A percentile compares a stretch with the other conserved stretches of the same genome.
Evolutionary conservation across 2,329 filamentous ascomycete genomes (phyloP).

Genomic region (Fusarium torulosum): DNA sequence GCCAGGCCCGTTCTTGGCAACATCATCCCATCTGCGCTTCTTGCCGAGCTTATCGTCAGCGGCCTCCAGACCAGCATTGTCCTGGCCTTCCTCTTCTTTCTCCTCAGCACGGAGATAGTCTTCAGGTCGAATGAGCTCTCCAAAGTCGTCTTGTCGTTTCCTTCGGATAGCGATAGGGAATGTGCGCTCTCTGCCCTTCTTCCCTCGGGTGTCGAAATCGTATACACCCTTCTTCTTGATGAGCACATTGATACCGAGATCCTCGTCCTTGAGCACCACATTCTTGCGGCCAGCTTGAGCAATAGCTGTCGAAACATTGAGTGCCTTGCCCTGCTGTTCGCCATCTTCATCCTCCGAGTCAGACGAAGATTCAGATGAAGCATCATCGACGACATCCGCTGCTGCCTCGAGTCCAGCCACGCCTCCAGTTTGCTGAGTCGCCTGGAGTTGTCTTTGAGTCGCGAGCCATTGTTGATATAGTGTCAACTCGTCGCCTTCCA

Average conservation of each 20-base stretch:
- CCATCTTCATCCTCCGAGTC: conserved; percentile 90
- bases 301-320: conserved; percentile 89
- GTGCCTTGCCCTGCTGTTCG: conserved; percentile 89
- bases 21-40: conserved; percentile 94
- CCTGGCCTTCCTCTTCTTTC: conserved; percentile 79
- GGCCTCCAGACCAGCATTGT: conserved; percentile 55
- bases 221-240: conserved; percentile 90
- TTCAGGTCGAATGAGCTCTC: conserved; percentile 91
- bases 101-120: conserved; percentile 95
- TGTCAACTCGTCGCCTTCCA: conserved; percentile 81
- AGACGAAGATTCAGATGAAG: conserved; percentile 86
- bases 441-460: conserved; percentile 87
- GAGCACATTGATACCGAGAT: conserved; percentile 90
- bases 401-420: conserved; percentile 76
- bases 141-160: conserved; percentile 88
- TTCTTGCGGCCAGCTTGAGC: conserved; percentile 88
- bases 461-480: conserved; percentile 94
- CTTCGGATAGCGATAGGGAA: conserved; percentile 88
- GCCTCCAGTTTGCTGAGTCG: conserved; percentile 78
- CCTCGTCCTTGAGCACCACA: conserved; percentile 86
- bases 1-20: conserved; percentile 52
- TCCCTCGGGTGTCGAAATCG: conserved; percentile 91
- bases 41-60: conserved; percentile 79
- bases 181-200: conserved; percentile 91
- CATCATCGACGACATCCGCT: conserved; percentile 83